These are phyloP conservation scores for Fusarium staphyleae DNA, from an alignment of 2,329 filamentous ascomycete species.

Conservation along the genomic window DNA sequence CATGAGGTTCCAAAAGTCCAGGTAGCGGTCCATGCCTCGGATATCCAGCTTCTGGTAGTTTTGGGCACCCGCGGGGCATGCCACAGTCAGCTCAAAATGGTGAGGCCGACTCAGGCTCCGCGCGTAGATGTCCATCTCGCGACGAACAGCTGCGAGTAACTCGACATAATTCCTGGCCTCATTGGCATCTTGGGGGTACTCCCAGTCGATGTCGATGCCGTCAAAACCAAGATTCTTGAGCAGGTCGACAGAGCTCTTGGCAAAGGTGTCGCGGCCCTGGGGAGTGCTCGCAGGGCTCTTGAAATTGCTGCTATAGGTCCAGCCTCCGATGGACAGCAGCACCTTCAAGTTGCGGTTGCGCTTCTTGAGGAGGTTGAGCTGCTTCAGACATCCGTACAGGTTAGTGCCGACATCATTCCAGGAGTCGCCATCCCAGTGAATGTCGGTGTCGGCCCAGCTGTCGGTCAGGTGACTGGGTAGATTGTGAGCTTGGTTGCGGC, in stretches of 20 bases:
- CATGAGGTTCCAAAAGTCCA: slow-evolving; percentile 86
- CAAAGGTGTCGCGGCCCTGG: slow-evolving; percentile 74
- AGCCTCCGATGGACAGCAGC: slow-evolving; percentile 87
- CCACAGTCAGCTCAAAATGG: slow-evolving; percentile 71
- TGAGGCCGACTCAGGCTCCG: slow-evolving; percentile 50
- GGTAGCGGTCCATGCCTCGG: slow-evolving; percentile 67
- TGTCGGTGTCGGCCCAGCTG: slow-evolving; percentile 73
- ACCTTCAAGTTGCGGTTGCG: slow-evolving; percentile 84
- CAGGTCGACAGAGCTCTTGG: slow-evolving; percentile 73
- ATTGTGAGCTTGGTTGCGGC: slow-evolving; percentile 7
- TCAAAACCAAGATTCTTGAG: slow-evolving; percentile 84
- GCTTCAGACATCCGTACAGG: slow-evolving; percentile 88
- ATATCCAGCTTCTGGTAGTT: slow-evolving; percentile 70
- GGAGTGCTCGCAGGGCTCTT: slow-evolving; percentile 74
- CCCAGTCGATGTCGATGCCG: slow-evolving; percentile 74
- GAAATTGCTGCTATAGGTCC: slow-evolving; percentile 91
- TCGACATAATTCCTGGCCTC: slow-evolving; percentile 67
- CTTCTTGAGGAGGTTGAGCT: slow-evolving; percentile 84
- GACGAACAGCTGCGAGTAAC: slow-evolving; percentile 63
- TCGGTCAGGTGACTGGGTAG: slow-evolving; percentile 62
- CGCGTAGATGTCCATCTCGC: slow-evolving; percentile 65
- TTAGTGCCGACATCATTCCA: slow-evolving; percentile 80
- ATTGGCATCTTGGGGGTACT: slow-evolving; percentile 63
- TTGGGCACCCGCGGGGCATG: slow-evolving; percentile 66
- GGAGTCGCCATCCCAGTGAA: slow-evolving; percentile 72